Base-by-base conservation (phyloP, 1,284 basidiomycete species). In the Rhodofomes roseus region DNA sequence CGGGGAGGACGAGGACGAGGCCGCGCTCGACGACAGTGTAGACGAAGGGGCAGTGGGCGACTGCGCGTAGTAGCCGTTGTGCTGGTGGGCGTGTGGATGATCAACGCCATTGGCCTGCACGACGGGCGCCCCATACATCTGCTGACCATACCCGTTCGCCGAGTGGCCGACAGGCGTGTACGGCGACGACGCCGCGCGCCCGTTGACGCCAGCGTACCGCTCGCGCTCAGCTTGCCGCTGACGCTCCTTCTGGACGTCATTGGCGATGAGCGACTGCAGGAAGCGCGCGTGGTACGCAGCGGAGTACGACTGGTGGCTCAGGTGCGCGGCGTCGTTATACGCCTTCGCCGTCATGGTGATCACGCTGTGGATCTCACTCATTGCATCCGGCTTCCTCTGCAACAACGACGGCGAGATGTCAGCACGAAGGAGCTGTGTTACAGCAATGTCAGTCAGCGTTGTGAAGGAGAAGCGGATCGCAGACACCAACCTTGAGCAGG, bases 251-350 rank as follows among this genome's bases (percentile, higher is more conserved):
- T 84, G 79, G 62, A 80, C 77, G 64, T 90, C 87, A 64, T 82
- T 81, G n/a, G 78, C 77, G 27, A 92, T 78, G 51, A 93, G 77
- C 57, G 81, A 84, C 66, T 83, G 82, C 48, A 93, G 76, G 75
- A 93, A 93, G 44, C 90, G 86, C 43, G 89, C 82, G 66, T 92
- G 91, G 65, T 85, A 85, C 37, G 82, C 81, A 9, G 86, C 84
- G 27, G 69, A 67, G 39, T 83, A 80, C 23, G 82, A 82, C 12
- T 82, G 80, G 20, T 81, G 80, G n/a, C 84, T 85, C 60, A 82
- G 73, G 44, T 79, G 73, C 6, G 87, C 85, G 4, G 87, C 87
- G 58, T 86, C 85, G 55, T 85, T 79, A 68, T 91, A 93, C 0
- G 90, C 88, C 65, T 89, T 85, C 14, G 90, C 87, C 1, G 89